phyloP scores from a whole-genome alignment of 768 basidiomycete genomes.

The Tylopilus sp. region DNA sequence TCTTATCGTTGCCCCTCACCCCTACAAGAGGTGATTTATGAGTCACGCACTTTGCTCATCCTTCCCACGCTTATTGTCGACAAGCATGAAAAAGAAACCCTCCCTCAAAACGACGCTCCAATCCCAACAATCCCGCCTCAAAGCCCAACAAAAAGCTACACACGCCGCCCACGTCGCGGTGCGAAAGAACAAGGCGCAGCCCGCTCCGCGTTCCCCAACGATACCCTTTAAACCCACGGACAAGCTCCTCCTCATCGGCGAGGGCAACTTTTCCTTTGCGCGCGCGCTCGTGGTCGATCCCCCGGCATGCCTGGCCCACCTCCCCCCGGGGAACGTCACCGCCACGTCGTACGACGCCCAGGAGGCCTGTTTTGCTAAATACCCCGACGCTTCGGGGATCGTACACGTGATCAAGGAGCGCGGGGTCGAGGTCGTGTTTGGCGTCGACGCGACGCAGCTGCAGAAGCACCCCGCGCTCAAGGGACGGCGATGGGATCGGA shows the following conservation, averaged over 20 bases:
- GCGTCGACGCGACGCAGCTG: conserved; percentile 79
- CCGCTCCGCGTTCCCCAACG: conserved; percentile 37
- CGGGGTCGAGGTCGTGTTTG: conserved; percentile 74
- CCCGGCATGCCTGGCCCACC: conserved; percentile 41
- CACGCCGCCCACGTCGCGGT: conserved; percentile 42
- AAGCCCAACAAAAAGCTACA: conserved; percentile 58
- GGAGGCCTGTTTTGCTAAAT: conserved; percentile 74
- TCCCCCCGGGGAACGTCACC: conserved; percentile 66
- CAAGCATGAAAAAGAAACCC: conserved; percentile 43
- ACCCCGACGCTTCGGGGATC: conserved; percentile 65
- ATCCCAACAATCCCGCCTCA: conserved; percentile 65
- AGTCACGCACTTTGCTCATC: too few species aligned
- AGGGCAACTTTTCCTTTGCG: conserved; percentile 94
- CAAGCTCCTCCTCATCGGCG: conserved; percentile 77
- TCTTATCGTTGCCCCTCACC: too few species aligned
- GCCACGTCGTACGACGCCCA: conserved; percentile 87
- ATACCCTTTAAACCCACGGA: conserved; percentile 66
- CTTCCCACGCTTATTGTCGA: too few species aligned
- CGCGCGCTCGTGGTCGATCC: conserved; percentile 60
- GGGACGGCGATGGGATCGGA: conserved; percentile 64
- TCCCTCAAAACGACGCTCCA: conserved; percentile 65
- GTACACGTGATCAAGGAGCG: conserved; percentile 50
- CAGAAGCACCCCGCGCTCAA: conserved; percentile 57
- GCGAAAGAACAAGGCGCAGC: conserved; percentile 39
- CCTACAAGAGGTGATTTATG: too few species aligned